phyloP scores from a whole-genome alignment of 192 early-diverging fungal genomes.

The Coemansia sp. region DNA sequence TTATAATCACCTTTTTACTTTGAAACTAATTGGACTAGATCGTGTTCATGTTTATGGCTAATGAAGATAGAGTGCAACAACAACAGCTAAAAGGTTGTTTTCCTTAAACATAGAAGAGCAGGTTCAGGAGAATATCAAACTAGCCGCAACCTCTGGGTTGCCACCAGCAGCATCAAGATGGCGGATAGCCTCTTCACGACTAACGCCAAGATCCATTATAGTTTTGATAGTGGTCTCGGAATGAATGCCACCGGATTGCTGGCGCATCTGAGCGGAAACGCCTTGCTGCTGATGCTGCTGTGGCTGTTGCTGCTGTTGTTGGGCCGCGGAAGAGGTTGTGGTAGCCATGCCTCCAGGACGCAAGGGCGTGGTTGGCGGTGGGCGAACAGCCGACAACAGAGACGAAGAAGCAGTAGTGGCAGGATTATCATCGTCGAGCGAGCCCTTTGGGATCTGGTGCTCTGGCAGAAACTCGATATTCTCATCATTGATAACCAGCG shows the following conservation, averaged over 20 bases:
- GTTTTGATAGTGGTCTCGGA: constrained; percentile 68
- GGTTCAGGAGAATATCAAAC: constrained; percentile 69
- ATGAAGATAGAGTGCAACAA: not conserved
- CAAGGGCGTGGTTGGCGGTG: constrained; percentile 2
- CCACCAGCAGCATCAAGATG: constrained; percentile 79
- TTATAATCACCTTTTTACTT: too few relatives aligned
- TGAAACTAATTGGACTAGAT: too few relatives aligned
- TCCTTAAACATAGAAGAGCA: not conserved
- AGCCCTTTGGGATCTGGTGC: constrained; percentile 80
- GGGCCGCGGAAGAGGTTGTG: constrained; percentile 6
- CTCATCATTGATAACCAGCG: constrained; percentile 75
- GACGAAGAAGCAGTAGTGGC: constrained; percentile 9
- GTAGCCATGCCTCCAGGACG: constrained; percentile 5
- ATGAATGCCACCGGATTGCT: not conserved
- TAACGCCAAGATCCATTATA: constrained; percentile 76
- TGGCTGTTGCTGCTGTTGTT: constrained; percentile 39
- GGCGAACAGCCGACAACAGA: constrained; percentile 10
- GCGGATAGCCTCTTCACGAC: constrained; percentile 74
- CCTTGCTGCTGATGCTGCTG: constrained; percentile 35
- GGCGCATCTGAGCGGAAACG: not conserved
- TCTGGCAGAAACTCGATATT: constrained; percentile 87
- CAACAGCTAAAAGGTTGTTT: too few relatives aligned
- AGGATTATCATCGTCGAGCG: constrained; percentile 35
- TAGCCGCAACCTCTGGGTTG: constrained; percentile 85
- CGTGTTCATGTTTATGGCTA: not conserved